These are phyloP conservation scores for Castanea sativa DNA, from an alignment of 306 rosid species.

Conservation along the genomic window DNA sequence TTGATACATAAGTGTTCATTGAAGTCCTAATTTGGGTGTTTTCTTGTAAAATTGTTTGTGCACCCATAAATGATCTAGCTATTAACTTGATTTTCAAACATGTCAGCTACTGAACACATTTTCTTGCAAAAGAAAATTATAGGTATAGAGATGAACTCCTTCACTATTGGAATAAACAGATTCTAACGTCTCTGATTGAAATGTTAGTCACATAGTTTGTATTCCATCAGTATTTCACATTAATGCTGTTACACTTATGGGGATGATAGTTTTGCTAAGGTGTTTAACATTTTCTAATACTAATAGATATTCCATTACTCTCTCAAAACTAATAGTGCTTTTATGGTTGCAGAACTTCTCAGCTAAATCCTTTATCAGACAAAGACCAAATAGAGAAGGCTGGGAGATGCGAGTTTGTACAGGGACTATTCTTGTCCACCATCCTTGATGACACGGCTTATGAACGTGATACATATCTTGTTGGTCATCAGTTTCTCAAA, in stretches of 20 bases:
- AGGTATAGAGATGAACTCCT: too few species aligned
- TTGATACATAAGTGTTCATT: neutral
- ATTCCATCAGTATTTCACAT: neutral
- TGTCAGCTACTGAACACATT: too few species aligned
- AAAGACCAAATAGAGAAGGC: slow-evolving; percentile 55
- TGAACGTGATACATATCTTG: slow-evolving; percentile 27
- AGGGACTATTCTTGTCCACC: slow-evolving; percentile 52
- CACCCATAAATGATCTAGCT: neutral
- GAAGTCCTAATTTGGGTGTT: neutral
- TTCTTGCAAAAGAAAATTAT: too few species aligned
- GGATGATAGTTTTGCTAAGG: neutral
- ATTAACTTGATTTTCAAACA: too few species aligned
- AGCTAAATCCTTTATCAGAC: slow-evolving; percentile 37
- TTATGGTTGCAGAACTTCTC: slow-evolving; percentile 40
- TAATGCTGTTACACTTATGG: neutral
- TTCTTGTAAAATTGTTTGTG: neutral
- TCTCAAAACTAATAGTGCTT: slow-evolving; percentile 5
- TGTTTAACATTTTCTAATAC: neutral
- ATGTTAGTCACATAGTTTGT: neutral
- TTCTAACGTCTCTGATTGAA: neutral
- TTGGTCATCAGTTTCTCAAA: slow-evolving; percentile 14
- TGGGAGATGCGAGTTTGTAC: slow-evolving; percentile 53
- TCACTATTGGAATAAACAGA: too few species aligned
- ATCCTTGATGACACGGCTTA: slow-evolving; percentile 48
- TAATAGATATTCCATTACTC: neutral